Evolutionary conservation across 1,284 basidiomycete species (phyloP), one percentile per base, ranked within the genome.

Genomic region (Macrocybe sp.): DNA sequence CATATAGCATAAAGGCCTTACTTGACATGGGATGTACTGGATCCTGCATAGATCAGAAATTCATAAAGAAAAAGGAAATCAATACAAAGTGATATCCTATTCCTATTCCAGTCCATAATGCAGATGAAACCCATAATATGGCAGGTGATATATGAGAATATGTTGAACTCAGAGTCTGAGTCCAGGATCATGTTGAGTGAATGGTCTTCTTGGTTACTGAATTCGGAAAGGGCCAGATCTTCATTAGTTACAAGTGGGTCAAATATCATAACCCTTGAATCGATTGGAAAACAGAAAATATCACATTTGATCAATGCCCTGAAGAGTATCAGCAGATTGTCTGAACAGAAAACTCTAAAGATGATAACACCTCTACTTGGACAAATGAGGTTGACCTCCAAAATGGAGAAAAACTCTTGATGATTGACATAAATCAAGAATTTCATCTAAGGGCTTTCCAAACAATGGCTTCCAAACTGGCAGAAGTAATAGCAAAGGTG

Each of bases 171-270:
- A 22, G 50, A 0, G 11, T 65, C 6, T 11, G 10, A 1, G 51
- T 55, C 11, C 2, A 14, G 14, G 40, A 52, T 8, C 60, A 65
- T 37, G 2, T 41, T 0, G 57, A 65, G 33, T 31, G 30, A 0
- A 41, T 55, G 1, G 30, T 22, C 4, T 60, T 65, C 50, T 51
- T 51, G 9, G 53, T 64, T 2, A 61, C 58, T 2, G 10, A 52
- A 16, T 44, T 63, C 0, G 61, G 61, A 0, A 55, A 56, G 8
- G 46, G 55, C 6, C 45, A 59, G 9, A 45, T 59, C 14, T 14
- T 14, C 14, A 14, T 14, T 14, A 14, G 14, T 14, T 14, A 14
- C 14, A 14, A 14, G 14, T 14, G 14, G 14, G 14, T 14, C 14
- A 14, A 14, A 14, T 14, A 14, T 14, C 14, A 14, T 14, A 14